Evolutionary conservation across 2,329 filamentous ascomycete genomes (phyloP).

Genomic region (Clonostachys rhizophaga): DNA sequence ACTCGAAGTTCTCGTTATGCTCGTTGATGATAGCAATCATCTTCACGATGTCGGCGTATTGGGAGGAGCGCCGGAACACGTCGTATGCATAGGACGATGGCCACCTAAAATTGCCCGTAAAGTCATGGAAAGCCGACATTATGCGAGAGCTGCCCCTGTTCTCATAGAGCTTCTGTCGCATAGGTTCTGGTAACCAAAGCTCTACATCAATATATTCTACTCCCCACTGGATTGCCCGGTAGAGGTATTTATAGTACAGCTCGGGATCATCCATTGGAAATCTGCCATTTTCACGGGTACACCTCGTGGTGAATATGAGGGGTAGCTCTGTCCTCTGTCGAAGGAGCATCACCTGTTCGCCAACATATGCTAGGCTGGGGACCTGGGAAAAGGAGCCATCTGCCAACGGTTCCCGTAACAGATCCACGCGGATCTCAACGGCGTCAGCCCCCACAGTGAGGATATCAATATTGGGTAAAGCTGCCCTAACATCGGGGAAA

Average conservation of each 20-base stretch:
- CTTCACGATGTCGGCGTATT: slow-evolving; percentile 82
- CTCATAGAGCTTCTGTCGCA: slow-evolving; percentile 63
- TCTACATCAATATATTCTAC: slow-evolving; percentile 89
- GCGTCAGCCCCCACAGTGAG: slow-evolving; percentile 82
- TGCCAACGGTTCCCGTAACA: slow-evolving; percentile 66
- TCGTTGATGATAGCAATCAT: slow-evolving; percentile 84
- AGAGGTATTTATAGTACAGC: slow-evolving; percentile 75
- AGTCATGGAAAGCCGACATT: slow-evolving; percentile 90
- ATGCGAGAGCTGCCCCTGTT: slow-evolving; percentile 75
- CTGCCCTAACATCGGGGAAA: slow-evolving; percentile 79
- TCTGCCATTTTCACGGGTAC: slow-evolving; percentile 74
- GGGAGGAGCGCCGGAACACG: slow-evolving; percentile 66
- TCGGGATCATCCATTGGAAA: slow-evolving; percentile 79
- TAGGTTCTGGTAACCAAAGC: slow-evolving; percentile 76
- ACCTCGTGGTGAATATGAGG: slow-evolving; percentile 86
- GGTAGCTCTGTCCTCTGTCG: slow-evolving; percentile 81
- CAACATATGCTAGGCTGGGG: slow-evolving; percentile 78
- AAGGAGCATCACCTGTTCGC: slow-evolving; percentile 79
- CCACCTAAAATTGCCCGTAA: slow-evolving; percentile 81
- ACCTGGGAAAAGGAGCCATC: slow-evolving; percentile 60
- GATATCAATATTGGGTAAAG: slow-evolving; percentile 80
- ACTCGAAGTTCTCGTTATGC: slow-evolving; percentile 82
- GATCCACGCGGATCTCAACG: slow-evolving; percentile 78
- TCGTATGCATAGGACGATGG: slow-evolving; percentile 66
- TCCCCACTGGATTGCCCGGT: slow-evolving; percentile 81